These are phyloP conservation scores for Gossypium davidsonii DNA, from an alignment of 441 rosid genomes.

Conservation along the genomic window DNA sequence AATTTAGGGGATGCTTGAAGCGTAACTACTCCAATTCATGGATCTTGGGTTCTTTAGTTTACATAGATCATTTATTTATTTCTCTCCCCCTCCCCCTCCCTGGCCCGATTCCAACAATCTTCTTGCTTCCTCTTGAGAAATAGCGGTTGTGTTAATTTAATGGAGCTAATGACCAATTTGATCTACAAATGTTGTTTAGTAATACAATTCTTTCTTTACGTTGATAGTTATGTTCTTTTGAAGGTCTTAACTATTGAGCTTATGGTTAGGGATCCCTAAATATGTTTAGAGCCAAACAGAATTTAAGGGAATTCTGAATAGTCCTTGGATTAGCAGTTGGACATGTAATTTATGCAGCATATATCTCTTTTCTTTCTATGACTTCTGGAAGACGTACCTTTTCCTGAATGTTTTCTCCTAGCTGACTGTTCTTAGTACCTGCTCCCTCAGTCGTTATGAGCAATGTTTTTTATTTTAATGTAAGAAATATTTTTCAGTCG, in stretches of 20 bases:
- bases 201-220: neutral
- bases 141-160: neutral
- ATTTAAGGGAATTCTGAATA: neutral
- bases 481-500: neutral
- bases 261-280: neutral
- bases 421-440: neutral
- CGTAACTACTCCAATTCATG: neutral
- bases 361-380: neutral
- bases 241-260: conserved; percentile 3
- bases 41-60: conserved; percentile 6
- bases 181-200: neutral
- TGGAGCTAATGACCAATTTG: neutral
- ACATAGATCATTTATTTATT: neutral
- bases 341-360: neutral
- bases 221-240: neutral
- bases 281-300: neutral
- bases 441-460: neutral
- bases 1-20: neutral
- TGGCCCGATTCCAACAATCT: neutral
- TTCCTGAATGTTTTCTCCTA: neutral
- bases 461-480: conserved; percentile 4
- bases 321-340: neutral
- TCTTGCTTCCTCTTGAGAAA: neutral
- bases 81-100: neutral
- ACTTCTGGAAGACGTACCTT: neutral